Evolutionary conservation across 2,329 filamentous ascomycete genomes (phyloP), one percentile per base, ranked within the genome.

Genomic region (Verticillium isaacii): DNA sequence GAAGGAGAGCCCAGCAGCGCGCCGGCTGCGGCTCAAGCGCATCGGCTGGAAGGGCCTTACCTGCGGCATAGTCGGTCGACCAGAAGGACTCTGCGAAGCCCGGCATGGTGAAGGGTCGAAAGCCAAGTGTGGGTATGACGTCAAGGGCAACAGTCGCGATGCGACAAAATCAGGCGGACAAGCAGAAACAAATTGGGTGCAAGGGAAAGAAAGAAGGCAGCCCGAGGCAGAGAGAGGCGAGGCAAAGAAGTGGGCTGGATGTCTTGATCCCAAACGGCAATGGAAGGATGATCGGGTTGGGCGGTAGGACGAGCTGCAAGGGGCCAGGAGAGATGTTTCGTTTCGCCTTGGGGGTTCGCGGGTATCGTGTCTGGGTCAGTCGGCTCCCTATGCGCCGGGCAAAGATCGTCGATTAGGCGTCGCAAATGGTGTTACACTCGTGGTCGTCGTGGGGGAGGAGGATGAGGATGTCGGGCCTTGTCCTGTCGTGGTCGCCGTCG

Each of bases 1-100:
- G 17, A 39, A 50, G 8, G 19, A n/a, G 12, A n/a, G 45, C 45
- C 32, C 34, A 41, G 54, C 25, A 32, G 55, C 36, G 59, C 34
- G 19, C 25, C 19, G 25, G 54, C 56, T 41, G 56, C 58, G 39
- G 5, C 23, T 32, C 9, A n/a, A 19, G 45, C 45, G 45, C 19
- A 50, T 25, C n/a, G 45, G 54, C 5, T 32, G 12, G 29, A 11
- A 32, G 14, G 45, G 63, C 72, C 84, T 75, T 80, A 91, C 90
- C 93, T 82, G 91, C 93, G 74, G 94, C 94, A 83, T 98, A 98
- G 84, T 99, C 95, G 74, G 87, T 87, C 65, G 95, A 97, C 95
- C 95, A 99, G 80, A 99, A 98, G 58, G 93, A 97, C 79, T 94
- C 92, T 69, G 93, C 89, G 78, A 99, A 98, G 71, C 91, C 87